A percentile compares a stretch with the other conserved stretches of the same genome.
Conservation (phyloP, 2,329 filamentous ascomycete genomes). For the Stachybotrys chlorohalonatus region DNA sequence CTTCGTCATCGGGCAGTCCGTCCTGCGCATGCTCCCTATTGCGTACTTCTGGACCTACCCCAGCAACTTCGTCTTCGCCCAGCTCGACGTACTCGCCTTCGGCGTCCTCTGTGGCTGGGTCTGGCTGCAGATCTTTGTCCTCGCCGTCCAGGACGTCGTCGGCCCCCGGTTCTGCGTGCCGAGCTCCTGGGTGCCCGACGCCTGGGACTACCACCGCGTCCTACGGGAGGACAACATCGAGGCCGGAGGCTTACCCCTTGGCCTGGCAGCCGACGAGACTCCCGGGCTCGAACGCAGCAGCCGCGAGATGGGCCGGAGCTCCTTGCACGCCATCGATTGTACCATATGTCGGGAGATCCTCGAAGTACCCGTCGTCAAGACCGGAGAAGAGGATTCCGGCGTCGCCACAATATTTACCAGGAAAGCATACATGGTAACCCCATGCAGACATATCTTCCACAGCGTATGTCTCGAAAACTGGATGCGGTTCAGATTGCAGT, state of each 20-base stretch:
- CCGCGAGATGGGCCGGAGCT: constrained; percentile 19
- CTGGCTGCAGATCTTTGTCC: constrained; percentile 72
- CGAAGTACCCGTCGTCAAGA: constrained; percentile 72
- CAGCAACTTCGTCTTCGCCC: constrained; percentile 74
- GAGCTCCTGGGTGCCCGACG: constrained; percentile 57
- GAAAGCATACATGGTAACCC: constrained; percentile 91
- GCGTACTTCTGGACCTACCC: constrained; percentile 74
- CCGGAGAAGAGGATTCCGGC: constrained; percentile 43
- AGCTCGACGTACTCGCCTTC: constrained; percentile 58
- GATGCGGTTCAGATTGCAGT: constrained; percentile 90
- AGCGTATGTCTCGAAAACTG: constrained; percentile 85
- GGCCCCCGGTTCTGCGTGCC: constrained; percentile 83
- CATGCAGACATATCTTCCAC: constrained; percentile 94
- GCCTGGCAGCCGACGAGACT: constrained; percentile 37
- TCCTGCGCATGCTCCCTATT: constrained; percentile 69
- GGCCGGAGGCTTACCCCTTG: constrained; percentile 72
- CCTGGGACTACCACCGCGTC: constrained; percentile 93
- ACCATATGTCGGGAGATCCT: constrained; percentile 90
- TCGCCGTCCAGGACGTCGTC: constrained; percentile 76
- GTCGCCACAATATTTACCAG: constrained; percentile 66
- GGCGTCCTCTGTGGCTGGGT: constrained; percentile 60
- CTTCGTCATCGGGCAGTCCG: constrained; percentile 77
- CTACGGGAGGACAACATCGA: constrained; percentile 76
- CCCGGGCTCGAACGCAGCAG: constrained; percentile 15
- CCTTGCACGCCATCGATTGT: constrained; percentile 64